Evolutionary conservation across 2,329 filamentous ascomycete species (phyloP).

Genomic region (Neocatenulostroma microsporum): DNA sequence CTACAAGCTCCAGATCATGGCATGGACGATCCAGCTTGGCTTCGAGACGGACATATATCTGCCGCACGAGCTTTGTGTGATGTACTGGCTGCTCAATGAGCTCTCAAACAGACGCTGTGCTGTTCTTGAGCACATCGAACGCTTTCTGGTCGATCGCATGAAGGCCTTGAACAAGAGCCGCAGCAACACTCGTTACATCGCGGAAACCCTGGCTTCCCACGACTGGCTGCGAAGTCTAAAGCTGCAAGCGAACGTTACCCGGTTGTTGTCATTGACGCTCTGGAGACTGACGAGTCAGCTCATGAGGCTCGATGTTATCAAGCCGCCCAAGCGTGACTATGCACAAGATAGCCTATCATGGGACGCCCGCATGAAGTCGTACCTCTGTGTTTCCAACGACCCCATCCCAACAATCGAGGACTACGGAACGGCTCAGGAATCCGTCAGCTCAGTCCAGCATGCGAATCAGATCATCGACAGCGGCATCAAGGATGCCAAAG

Average conservation of each 20-base stretch:
- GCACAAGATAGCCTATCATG: slow-evolving; percentile 62
- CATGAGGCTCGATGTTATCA: slow-evolving; percentile 49
- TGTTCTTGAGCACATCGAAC: slow-evolving; percentile 60
- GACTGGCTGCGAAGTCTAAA: slow-evolving; percentile 24
- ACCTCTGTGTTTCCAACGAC: slow-evolving; percentile 60
- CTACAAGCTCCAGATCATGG: slow-evolving; percentile 82
- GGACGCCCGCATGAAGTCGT: slow-evolving; percentile 81
- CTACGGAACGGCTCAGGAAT: too few species aligned
- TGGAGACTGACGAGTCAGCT: slow-evolving; percentile 58
- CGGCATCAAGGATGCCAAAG: slow-evolving; percentile 28
- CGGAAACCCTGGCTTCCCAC: slow-evolving; percentile 12
- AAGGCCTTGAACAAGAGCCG: slow-evolving; percentile 20
- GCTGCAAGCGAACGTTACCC: slow-evolving; percentile 22
- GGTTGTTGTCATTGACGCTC: slow-evolving; percentile 27
- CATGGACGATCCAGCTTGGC: slow-evolving; percentile 79
- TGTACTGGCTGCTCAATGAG: slow-evolving; percentile 67
- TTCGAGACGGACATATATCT: slow-evolving; percentile 92
- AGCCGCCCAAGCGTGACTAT: slow-evolving; percentile 53
- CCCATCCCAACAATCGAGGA: slow-evolving; percentile 58
- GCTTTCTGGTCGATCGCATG: slow-evolving; percentile 46
- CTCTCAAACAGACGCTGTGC: too few species aligned
- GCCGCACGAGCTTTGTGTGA: slow-evolving; percentile 70
- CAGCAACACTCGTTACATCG: slow-evolving; percentile 22
- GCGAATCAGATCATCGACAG: slow-evolving; percentile 13
- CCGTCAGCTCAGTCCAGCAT: slow-evolving; percentile 27